These are phyloP conservation scores for Cladosporium halotolerans DNA, from an alignment of 2,329 filamentous ascomycete species.

Conservation along the genomic window DNA sequence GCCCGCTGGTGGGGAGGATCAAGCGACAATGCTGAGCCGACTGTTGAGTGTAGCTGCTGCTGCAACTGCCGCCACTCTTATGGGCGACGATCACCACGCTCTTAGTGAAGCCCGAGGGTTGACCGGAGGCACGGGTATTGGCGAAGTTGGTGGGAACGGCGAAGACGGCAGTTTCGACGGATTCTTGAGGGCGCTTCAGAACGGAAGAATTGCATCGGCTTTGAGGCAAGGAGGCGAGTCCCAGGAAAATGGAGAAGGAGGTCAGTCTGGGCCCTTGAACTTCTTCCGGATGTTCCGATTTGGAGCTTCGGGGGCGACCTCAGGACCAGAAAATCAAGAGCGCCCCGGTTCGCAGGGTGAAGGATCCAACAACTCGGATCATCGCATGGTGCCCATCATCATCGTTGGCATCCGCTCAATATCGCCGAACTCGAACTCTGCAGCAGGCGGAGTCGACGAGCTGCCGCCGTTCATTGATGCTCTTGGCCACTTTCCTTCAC, in stretches of 20 bases:
- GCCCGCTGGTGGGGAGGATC: conserved; percentile 51
- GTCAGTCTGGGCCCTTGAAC: conserved; percentile 51
- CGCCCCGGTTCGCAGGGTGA: conserved; percentile 19
- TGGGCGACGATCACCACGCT: conserved; percentile 52
- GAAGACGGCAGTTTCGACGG: conserved; percentile 58
- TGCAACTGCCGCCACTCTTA: conserved; percentile 58
- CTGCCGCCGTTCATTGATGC: conserved; percentile 46
- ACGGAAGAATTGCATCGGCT: conserved; percentile 52
- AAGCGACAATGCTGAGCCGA: conserved; percentile 55
- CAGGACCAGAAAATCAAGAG: conserved; percentile 12
- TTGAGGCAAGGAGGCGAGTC: conserved; percentile 42
- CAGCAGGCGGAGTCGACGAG: conserved; percentile 36
- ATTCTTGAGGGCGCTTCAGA: conserved; percentile 57
- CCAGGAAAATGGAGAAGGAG: conserved; percentile 32
- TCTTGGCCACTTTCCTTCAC: conserved; percentile 42
- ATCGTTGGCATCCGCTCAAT: conserved; percentile 65
- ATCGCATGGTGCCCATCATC: conserved; percentile 61
- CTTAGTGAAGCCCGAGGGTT: conserved; percentile 51
- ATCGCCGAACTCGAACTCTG: conserved; percentile 43
- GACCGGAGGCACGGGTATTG: conserved; percentile 34
- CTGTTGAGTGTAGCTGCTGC: conserved; percentile 58
- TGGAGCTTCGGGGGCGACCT: conserved; percentile 43
- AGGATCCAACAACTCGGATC: conserved; percentile 33
- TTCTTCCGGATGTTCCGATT: conserved; percentile 66
- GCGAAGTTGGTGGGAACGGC: conserved; percentile 37